These are phyloP conservation scores for Allium fistulosum DNA, from an alignment of 106 monocot species.

Conservation along the genomic window DNA sequence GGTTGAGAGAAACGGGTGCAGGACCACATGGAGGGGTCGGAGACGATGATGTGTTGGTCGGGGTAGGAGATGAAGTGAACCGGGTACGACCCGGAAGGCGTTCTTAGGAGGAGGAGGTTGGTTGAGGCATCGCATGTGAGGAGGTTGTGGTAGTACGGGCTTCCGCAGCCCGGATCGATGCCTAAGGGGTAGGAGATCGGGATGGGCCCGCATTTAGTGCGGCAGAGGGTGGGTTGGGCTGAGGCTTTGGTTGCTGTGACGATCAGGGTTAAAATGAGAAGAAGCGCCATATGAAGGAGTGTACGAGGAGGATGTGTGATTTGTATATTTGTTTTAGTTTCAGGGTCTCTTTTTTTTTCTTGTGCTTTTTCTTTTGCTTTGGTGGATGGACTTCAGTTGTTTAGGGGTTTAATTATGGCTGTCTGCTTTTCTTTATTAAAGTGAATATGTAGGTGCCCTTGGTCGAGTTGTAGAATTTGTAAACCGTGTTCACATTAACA, in stretches of 20 bases:
- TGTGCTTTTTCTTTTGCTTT: conserved; percentile 2
- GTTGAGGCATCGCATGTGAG: conserved; percentile 28
- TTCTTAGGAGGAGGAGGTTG: conserved; percentile 46
- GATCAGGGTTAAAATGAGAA: conserved; percentile 6
- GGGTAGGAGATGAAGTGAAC: conserved; percentile 45
- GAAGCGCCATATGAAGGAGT: conserved; percentile 4
- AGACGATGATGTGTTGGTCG: conserved; percentile 60
- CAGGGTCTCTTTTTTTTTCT: not conserved
- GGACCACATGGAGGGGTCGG: conserved; percentile 74
- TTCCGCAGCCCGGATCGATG: conserved; percentile 83
- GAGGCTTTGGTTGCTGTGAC: not conserved
- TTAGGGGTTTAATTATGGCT: too few relatives aligned
- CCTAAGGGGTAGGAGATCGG: conserved; percentile 54
- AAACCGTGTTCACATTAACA: too few relatives aligned
- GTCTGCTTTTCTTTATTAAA: too few relatives aligned
- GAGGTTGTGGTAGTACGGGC: conserved; percentile 52
- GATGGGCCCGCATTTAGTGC: conserved; percentile 44
- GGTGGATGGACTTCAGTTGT: too few relatives aligned
- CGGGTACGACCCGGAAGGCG: conserved; percentile 75
- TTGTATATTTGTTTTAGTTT: conserved; percentile 1
- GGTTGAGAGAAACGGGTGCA: conserved; percentile 16
- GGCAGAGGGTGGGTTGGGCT: conserved; percentile 47
- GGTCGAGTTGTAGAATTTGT: too few relatives aligned
- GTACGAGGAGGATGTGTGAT: not conserved
- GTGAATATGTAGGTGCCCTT: too few relatives aligned